Evolutionary conservation across 352 stramenopile genomes (phyloP).

Genomic region (Pythium chondricola): DNA sequence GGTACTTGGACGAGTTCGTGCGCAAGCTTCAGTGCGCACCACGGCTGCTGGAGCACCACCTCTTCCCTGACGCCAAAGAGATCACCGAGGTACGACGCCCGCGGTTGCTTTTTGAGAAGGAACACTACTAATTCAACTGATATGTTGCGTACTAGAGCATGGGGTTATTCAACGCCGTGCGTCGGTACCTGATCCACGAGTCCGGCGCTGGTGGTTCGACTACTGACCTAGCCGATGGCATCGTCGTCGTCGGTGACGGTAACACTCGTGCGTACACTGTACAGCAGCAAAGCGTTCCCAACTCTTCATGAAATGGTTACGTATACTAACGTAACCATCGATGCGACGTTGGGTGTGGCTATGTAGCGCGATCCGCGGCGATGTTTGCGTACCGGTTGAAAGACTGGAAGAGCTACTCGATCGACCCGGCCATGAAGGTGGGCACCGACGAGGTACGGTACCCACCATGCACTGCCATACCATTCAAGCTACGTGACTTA

Average conservation of each 20-base stretch:
- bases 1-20: slow-evolving; percentile 84
- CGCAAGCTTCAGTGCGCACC: slow-evolving; percentile 69
- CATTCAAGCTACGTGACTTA: too few relatives aligned
- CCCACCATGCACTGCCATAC: too few relatives aligned
- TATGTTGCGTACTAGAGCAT: slow-evolving; percentile 45
- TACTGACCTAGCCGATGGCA: slow-evolving; percentile 35
- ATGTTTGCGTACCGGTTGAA: slow-evolving; percentile 71
- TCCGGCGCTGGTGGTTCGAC: not conserved
- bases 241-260: slow-evolving; percentile 73
- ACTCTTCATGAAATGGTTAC: not conserved
- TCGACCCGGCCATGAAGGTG: slow-evolving; percentile 79
- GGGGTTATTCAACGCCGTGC: slow-evolving; percentile 77
- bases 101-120: too few relatives aligned
- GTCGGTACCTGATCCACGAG: slow-evolving; percentile 47
- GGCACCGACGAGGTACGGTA: too few relatives aligned
- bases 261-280: slow-evolving; percentile 52
- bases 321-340: not conserved
- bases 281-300: not conserved
- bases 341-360: slow-evolving; percentile 1
- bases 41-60: slow-evolving; percentile 53
- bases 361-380: slow-evolving; percentile 57
- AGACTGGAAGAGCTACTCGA: slow-evolving; percentile 71
- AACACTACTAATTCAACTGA: too few relatives aligned
- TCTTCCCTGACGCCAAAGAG: slow-evolving; percentile 82
- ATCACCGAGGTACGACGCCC: slow-evolving; percentile 52